phyloP scores from a whole-genome alignment of 164 flowering plant species.

The Vitis vinifera region ASM3070453v1 NC_081805.1:11228001-11228500 shows the following conservation, averaged over 20 bases:
- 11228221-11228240: conserved; percentile 22
- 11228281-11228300: conserved; percentile 33
- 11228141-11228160: conserved; percentile 39
- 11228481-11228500: conserved; percentile 16
- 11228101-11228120: conserved; percentile 32
- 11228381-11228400: conserved; percentile 40
- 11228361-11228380: conserved; percentile 60
- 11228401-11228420: conserved; percentile 83
- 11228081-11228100: conserved; percentile 44
- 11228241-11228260: conserved; percentile 57
- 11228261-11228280: conserved; percentile 44
- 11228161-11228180: conserved; percentile 32
- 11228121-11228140: conserved; percentile 45
- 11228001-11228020: no score
- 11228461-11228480: conserved; percentile 38
- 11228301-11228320: conserved; percentile 45
- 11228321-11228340: conserved; percentile 42
- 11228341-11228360: conserved; percentile 42
- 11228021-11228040: no score
- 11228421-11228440: conserved; percentile 85
- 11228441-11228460: conserved; percentile 94
- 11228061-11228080: conserved; percentile 70
- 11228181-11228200: conserved; percentile 19
- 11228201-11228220: conserved; percentile 40
- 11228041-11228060: conserved; percentile 9